Percentiles rank a stretch among this genome's conserved stretches.
These are phyloP conservation scores for Cryptosporidium felis DNA, from an alignment of 169 alveolate genomes.

Conservation along the genomic window DNA sequence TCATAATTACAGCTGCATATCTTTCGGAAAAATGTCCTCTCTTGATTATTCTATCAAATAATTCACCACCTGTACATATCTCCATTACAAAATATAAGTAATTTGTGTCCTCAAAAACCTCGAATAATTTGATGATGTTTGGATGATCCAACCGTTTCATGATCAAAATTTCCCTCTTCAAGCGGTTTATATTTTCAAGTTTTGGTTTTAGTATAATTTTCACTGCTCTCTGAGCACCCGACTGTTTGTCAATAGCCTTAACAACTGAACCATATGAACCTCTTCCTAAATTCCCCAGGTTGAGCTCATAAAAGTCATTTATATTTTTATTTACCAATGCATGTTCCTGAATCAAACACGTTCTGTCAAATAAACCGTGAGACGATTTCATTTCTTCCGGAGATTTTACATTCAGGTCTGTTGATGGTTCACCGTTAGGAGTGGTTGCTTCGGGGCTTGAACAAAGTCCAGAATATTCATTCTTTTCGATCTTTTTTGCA, in stretches of 20 bases:
- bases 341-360: conserved; percentile 61
- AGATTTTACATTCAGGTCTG: background rate
- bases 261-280: conserved; percentile 90
- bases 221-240: conserved; percentile 86
- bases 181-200: conserved; percentile 85
- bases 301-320: conserved; percentile 83
- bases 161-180: conserved; percentile 87
- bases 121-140: conserved; percentile 73
- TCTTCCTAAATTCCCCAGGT: conserved; percentile 84
- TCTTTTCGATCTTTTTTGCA: background rate
- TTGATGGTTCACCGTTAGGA: conserved; percentile 43
- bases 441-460: conserved; percentile 52
- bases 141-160: conserved; percentile 80
- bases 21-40: conserved; percentile 82
- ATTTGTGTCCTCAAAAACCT: conserved; percentile 68
- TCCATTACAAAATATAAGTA: conserved; percentile 68
- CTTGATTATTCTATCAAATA: conserved; percentile 61
- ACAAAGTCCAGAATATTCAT: conserved; percentile 21
- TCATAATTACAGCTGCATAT: conserved; percentile 90
- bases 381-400: background rate
- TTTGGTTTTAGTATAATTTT: conserved; percentile 85
- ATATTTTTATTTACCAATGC: conserved; percentile 73
- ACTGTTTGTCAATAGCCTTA: conserved; percentile 85
- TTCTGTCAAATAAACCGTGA: conserved; percentile 51
- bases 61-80: conserved; percentile 72